A percentile compares a stretch with the other conserved stretches of the same genome.
Conservation (phyloP, 352 stramenopile genomes). For the Halophytophthora batemanensis region DNA sequence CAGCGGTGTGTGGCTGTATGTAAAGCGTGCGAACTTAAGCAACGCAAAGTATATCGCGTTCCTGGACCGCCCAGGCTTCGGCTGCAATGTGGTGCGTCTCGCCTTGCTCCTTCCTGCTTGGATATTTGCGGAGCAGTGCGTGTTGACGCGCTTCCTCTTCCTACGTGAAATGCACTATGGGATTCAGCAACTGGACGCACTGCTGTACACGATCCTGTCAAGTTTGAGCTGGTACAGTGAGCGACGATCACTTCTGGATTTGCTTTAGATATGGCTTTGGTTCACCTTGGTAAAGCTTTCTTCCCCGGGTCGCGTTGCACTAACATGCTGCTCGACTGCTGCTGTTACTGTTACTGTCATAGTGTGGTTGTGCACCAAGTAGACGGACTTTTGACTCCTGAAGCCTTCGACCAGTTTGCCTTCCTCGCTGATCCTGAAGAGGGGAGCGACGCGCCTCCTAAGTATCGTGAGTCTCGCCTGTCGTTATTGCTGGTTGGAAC, state of each 20-base stretch:
- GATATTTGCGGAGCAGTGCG: background rate
- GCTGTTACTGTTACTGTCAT: background rate
- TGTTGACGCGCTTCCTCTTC: slow-evolving; percentile 1
- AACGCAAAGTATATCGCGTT: slow-evolving; percentile 75
- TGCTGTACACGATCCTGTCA: slow-evolving; percentile 68
- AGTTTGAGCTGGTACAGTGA: slow-evolving; percentile 51
- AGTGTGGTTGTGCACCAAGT: slow-evolving; percentile 76
- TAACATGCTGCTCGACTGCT: background rate
- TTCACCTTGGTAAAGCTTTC: too few species aligned
- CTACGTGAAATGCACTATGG: background rate
- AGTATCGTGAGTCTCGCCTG: slow-evolving; percentile 20
- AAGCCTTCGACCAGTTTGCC: slow-evolving; percentile 52
- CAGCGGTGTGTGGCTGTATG: slow-evolving; percentile 63
- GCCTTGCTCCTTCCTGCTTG: background rate
- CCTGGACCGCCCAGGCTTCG: slow-evolving; percentile 56
- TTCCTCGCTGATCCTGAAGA: slow-evolving; percentile 41
- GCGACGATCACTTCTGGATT: background rate
- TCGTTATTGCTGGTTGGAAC: background rate
- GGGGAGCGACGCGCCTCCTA: slow-evolving; percentile 17
- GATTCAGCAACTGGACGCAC: slow-evolving; percentile 40
- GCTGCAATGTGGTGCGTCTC: slow-evolving; percentile 19
- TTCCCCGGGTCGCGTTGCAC: background rate
- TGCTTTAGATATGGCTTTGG: too few species aligned
- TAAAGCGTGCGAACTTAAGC: slow-evolving; percentile 58
- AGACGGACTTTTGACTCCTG: slow-evolving; percentile 44